Conservation (phyloP, 371 early-diverging fungal species). For the Lichtheimia corymbifera region DNA sequence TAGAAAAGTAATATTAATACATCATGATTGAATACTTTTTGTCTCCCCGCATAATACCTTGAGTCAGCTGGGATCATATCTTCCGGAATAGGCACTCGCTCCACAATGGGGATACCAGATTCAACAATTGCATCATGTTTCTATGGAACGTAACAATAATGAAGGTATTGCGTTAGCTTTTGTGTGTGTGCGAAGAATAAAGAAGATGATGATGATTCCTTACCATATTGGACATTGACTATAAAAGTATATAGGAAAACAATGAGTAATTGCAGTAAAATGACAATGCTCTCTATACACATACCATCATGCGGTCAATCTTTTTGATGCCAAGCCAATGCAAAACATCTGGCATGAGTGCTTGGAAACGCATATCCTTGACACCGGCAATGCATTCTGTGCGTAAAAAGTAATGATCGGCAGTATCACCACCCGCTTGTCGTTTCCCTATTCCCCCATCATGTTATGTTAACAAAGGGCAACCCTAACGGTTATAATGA, state of each 20-base stretch:
- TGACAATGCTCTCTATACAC: neutral
- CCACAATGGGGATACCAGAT: conserved; percentile 89
- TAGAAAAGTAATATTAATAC: neutral
- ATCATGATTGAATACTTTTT: conserved; percentile 1
- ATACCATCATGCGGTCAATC: conserved; percentile 90
- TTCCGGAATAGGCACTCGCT: conserved; percentile 90
- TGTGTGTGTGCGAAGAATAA: neutral
- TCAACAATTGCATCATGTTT: conserved; percentile 94
- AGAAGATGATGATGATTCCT: neutral
- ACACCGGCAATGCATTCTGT: conserved; percentile 96
- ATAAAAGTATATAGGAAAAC: conserved; percentile 8
- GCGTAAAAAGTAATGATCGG: conserved; percentile 86
- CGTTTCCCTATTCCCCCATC: conserved; percentile 54
- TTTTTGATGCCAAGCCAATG: conserved; percentile 96
- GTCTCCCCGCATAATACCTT: conserved; percentile 48
- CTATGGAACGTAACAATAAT: conserved; percentile 24
- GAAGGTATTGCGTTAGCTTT: neutral
- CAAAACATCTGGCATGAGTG: conserved; percentile 95
- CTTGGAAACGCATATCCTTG: conserved; percentile 97
- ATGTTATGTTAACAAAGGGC: neutral
- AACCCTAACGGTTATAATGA: neutral
- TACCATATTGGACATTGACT: conserved; percentile 86
- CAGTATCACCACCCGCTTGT: conserved; percentile 91
- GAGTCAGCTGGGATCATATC: conserved; percentile 91
- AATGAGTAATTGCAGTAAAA: neutral